These are phyloP conservation scores for Eutypella sp. DNA, from an alignment of 2,329 filamentous ascomycete species.

Conservation along the genomic window DNA sequence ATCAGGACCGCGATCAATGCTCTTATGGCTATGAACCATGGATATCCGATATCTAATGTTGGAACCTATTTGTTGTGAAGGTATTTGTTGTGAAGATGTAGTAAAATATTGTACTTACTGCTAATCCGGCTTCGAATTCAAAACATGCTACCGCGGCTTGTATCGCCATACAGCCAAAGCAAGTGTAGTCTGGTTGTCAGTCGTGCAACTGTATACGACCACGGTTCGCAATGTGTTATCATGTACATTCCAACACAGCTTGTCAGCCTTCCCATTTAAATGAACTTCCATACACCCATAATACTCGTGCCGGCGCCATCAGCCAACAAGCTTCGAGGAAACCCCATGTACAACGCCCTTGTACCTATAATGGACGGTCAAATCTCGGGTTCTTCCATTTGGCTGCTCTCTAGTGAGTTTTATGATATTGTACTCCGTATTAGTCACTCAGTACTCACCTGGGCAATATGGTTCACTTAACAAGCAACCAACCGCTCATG, in stretches of 20 bases:
- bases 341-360: not conserved
- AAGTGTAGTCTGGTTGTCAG: not conserved
- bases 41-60: not conserved
- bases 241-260: not conserved
- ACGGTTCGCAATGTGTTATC: not conserved
- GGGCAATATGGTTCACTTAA: too few species aligned
- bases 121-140: too few species aligned
- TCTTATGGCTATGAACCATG: not conserved
- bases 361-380: conserved; percentile 1
- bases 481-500: too few species aligned
- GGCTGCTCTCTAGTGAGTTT: too few species aligned
- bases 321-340: not conserved
- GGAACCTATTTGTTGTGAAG: too few species aligned
- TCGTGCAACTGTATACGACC: too few species aligned
- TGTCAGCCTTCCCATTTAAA: not conserved
- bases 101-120: too few species aligned
- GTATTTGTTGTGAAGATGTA: too few species aligned
- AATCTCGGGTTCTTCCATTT: not conserved
- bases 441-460: too few species aligned
- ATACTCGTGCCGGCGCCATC: not conserved
- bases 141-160: too few species aligned
- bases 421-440: too few species aligned
- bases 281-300: not conserved
- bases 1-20: not conserved
- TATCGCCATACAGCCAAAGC: too few species aligned